Percentiles rank a stretch among this genome's conserved stretches.
phyloP scores from a whole-genome alignment of 768 basidiomycete species.

The Leccinellum rugosiceps region DNA sequence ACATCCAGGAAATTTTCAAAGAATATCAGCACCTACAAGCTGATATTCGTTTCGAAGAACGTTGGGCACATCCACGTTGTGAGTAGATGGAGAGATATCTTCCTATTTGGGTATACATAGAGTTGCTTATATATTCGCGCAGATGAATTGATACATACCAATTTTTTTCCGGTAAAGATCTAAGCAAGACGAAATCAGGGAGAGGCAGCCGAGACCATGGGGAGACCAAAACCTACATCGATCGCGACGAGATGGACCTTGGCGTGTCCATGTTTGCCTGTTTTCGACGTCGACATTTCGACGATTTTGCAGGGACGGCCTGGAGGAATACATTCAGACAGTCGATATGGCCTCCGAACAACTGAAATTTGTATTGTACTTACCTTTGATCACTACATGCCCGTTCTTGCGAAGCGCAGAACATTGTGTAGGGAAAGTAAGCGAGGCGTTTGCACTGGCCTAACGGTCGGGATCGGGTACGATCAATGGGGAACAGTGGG shows the following conservation, averaged over 20 bases:
- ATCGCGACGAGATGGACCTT: conserved; percentile 97
- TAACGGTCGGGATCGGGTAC: conserved; percentile 29
- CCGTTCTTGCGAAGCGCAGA: conserved; percentile 93
- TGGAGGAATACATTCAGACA: conserved; percentile 21
- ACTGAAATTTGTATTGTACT: too few species aligned
- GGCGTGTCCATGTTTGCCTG: conserved; percentile 99
- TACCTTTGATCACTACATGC: conserved; percentile 94
- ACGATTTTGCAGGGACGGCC: conserved; percentile 97
- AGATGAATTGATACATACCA: conserved; percentile 47
- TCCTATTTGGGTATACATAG: conserved; percentile 47
- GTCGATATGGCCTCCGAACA: not conserved
- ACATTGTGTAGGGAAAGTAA: conserved; percentile 89
- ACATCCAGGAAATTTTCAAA: conserved; percentile 2
- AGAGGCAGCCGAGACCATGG: not conserved
- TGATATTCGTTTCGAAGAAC: conserved; percentile 80
- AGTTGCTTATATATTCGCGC: not conserved
- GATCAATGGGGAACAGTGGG: conserved; percentile 7
- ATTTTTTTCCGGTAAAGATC: conserved; percentile 99
- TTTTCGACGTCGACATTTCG: conserved; percentile 99
- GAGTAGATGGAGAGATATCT: conserved; percentile 94
- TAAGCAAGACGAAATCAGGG: conserved; percentile 30
- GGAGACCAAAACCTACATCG: conserved; percentile 63
- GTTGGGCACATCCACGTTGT: conserved; percentile 99
- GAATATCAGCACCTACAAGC: conserved; percentile 50
- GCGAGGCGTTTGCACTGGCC: conserved; percentile 72